Base-by-base conservation (phyloP, 2,329 filamentous ascomycete genomes). In the Fusarium circinatum region DNA sequence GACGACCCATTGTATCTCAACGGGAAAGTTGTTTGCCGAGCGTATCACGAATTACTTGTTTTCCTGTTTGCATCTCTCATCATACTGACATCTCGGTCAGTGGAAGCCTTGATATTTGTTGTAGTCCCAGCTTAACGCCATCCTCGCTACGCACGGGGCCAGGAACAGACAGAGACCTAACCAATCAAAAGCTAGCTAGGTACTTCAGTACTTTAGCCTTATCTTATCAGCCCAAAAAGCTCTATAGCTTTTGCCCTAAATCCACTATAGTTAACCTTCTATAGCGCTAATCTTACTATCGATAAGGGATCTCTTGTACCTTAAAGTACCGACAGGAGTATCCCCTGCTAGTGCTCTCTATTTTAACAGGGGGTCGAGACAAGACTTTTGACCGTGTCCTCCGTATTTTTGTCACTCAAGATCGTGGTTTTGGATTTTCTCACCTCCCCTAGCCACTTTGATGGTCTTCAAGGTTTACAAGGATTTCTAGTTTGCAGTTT, bases 81-180 rank as follows among this genome's bases (percentile, higher is more conserved):
- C 24, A 14, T 28, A 24, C 6, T 30, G 52, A 6, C 26, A 63
- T 42, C 47, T 34, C 32, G 24, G 24, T 65, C 52, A 59, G 38
- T 24, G 51, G 48, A 55, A 52, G 34, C 28, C 24, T 55, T 44
- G 41, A 28, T 61, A 47, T 38, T 47, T 49, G 47, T 42, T 49
- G 42, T 48, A 47, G 45, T 26, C 39, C 38, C 44, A 48, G 39
- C 34, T 67, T 38, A 59, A 58, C 60, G 61, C 62, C 55, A 61
- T 66, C 38, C 63, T 67, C 61, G 66, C 70, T 71, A 57, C 71
- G 64, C 69, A 67, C 68, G 52, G 62, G 56, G 58, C 56, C 65
- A 72, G 73, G 69, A 66, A 70, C 58, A 70, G n/a, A n/a, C n/a
- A n/a, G n/a, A n/a, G n/a, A n/a, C n/a, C n/a, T n/a, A n/a, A n/a